These are phyloP conservation scores for Passiflora organensis DNA, from an alignment of 345 rosid species.

Conservation along the genomic window DNA sequence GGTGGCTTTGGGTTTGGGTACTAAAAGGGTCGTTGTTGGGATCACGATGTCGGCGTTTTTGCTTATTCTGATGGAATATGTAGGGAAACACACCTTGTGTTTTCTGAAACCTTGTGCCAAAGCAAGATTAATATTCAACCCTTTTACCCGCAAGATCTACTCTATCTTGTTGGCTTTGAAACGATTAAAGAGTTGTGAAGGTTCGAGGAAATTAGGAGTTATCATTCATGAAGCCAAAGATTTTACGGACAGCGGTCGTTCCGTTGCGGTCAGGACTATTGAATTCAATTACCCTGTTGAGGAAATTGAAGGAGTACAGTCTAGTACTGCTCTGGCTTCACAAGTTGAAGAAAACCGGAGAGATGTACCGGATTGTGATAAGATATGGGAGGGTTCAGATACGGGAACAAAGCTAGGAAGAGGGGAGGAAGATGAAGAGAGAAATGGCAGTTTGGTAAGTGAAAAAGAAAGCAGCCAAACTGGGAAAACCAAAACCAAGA, in stretches of 20 bases:
- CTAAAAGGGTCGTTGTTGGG: conserved; percentile 45
- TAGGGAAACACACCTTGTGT: conserved; percentile 20
- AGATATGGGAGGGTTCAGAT: background rate
- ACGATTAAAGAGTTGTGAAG: background rate
- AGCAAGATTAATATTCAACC: conserved; percentile 11
- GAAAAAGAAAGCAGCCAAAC: conserved; percentile 25
- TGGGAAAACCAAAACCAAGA: conserved; percentile 33
- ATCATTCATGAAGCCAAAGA: background rate
- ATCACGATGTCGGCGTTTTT: conserved; percentile 56
- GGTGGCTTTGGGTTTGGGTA: conserved; percentile 51
- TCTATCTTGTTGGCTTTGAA: conserved; percentile 1
- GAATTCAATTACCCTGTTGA: too few relatives aligned
- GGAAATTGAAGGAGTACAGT: conserved; percentile 23
- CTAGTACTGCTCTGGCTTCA: background rate
- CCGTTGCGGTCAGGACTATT: background rate
- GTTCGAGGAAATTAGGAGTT: background rate
- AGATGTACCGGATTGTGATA: background rate
- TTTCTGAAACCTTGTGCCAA: conserved; percentile 24
- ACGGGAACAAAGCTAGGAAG: conserved; percentile 9
- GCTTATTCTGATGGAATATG: conserved; percentile 46
- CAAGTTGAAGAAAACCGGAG: conserved; percentile 1
- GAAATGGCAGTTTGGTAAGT: conserved; percentile 16
- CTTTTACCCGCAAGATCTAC: conserved; percentile 14
- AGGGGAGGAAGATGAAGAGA: conserved; percentile 15
- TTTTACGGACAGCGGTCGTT: background rate